Conservation (phyloP, 78 protist genomes). For the Pigoraptor vietnamica region DNA sequence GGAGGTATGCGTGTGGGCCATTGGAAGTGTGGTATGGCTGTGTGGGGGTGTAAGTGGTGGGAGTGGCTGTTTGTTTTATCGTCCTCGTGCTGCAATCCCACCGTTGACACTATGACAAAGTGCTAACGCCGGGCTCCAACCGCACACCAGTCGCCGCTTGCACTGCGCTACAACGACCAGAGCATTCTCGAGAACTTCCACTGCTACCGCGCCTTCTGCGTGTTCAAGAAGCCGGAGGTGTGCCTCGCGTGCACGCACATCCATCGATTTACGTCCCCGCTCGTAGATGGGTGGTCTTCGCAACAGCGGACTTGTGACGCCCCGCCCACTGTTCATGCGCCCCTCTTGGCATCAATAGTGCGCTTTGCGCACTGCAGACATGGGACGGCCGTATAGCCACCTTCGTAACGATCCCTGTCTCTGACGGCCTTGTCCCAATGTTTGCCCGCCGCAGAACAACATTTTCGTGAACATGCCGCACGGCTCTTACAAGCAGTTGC, state of each 20-base stretch:
- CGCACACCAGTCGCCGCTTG: conserved; percentile 29
- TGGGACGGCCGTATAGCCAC: too few relatives aligned
- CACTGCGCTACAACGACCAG: conserved; percentile 61
- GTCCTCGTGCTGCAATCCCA: not conserved
- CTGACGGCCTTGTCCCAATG: too few relatives aligned
- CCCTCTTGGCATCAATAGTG: too few relatives aligned
- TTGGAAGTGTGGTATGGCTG: too few relatives aligned
- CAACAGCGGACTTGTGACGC: too few relatives aligned
- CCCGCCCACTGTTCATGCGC: too few relatives aligned
- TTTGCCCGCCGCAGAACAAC: not conserved
- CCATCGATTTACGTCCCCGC: too few relatives aligned
- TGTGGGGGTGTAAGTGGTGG: not conserved
- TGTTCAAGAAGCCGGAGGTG: not conserved
- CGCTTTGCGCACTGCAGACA: too few relatives aligned
- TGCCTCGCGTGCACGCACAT: not conserved
- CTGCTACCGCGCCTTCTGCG: not conserved
- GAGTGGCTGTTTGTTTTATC: not conserved
- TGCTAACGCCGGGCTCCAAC: too few relatives aligned
- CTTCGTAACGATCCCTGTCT: too few relatives aligned
- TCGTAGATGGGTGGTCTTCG: too few relatives aligned
- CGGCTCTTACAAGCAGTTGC: not conserved
- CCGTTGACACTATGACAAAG: not conserved
- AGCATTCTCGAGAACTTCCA: conserved; percentile 80
- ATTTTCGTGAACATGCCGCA: not conserved
- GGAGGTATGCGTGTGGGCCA: conserved; percentile 17